Base-by-base conservation (phyloP, 2,329 filamentous ascomycete genomes). In the Hymenoscyphus albidus region DNA sequence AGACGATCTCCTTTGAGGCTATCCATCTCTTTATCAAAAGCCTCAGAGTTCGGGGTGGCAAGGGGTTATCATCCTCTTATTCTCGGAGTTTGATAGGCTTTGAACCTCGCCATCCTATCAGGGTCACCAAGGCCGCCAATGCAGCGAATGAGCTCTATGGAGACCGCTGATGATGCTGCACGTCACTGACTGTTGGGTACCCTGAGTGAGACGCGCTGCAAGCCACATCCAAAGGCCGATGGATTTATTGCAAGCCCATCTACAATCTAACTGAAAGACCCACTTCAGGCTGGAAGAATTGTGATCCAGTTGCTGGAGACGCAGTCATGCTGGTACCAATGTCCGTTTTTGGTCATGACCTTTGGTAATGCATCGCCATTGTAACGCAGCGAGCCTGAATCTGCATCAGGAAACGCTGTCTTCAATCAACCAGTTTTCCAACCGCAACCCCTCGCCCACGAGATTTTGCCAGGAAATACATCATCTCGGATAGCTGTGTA, bases 31-130 rank as follows among this genome's bases (percentile, higher is more conserved):
- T 51, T 51, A 27, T 27, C n/a, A 22, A 51, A 51, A 18, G 10
- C 22, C n/a, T 22, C 44, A 18, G 22, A 51, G 18, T 27, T 51
- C 22, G 44, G 44, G 18, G 44, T 16, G n/a, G 44, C n/a, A 51
- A 59, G 39, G 39, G 18, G 9, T 27, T 31, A 18, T 40, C 18
- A n/a, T 18, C 35, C 12, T 48, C 5, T 56, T 16, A 62, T 56
- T 16, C 22, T 40, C 60, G 56, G 60, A 48, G 60, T 48, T 57
- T 42, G 38, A 62, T 62, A 62, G 60, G 60, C 10, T 12, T 10
- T 16, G 22, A 51, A 4, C 44, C 44, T 16, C 2, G 18, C 12
- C 44, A 22, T 51, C 22, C 44, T 51, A 12, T 51, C 44, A 27
- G 44, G 44, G n/a, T 51, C 6, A 18, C 18, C 22, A 51, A 18